Evolutionary conservation across 2,329 filamentous ascomycete species (phyloP).

Genomic region (Bretziella fagacearum): DNA sequence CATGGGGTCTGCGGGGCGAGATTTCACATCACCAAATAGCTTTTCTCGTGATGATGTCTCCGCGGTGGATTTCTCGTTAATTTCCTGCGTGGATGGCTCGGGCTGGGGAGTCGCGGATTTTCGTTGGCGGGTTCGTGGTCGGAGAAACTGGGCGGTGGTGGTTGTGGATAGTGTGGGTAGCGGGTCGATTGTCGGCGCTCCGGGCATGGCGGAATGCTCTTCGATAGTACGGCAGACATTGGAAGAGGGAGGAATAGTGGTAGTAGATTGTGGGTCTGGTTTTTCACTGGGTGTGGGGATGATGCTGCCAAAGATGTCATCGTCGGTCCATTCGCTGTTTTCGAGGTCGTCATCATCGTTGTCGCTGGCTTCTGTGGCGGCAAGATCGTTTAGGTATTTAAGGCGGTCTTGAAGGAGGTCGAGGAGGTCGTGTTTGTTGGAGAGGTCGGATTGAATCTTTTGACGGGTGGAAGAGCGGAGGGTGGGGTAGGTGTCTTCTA

Average conservation of each 20-base stretch:
- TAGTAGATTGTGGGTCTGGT: conserved; percentile 24
- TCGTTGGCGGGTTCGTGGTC: conserved; percentile 3
- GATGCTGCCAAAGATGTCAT: conserved; percentile 36
- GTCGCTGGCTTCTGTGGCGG: conserved; percentile 15
- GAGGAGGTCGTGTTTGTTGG: conserved; percentile 2
- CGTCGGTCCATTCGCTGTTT: conserved; percentile 32
- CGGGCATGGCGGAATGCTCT: not conserved
- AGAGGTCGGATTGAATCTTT: not conserved
- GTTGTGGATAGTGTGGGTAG: not conserved
- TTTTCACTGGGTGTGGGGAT: conserved; percentile 39
- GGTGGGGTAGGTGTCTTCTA: not conserved
- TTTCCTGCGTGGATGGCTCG: not conserved
- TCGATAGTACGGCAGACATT: too few species aligned
- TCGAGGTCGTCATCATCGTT: conserved; percentile 23
- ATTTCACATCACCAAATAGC: conserved; percentile 13
- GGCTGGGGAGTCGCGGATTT: not conserved
- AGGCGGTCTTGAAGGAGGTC: conserved; percentile 6
- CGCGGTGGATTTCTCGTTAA: conserved; percentile 11
- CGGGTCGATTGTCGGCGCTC: not conserved
- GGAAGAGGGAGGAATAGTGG: too few species aligned
- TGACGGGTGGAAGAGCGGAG: not conserved
- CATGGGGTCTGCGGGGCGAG: conserved; percentile 22
- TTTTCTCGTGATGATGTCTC: conserved; percentile 4
- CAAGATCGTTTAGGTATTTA: conserved; percentile 13
- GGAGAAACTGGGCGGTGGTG: conserved; percentile 4